Evolutionary conservation across 164 flowering plant genomes (phyloP), one percentile per base, ranked within the genome.

Genomic region (Houttuynia cordata): DNA sequence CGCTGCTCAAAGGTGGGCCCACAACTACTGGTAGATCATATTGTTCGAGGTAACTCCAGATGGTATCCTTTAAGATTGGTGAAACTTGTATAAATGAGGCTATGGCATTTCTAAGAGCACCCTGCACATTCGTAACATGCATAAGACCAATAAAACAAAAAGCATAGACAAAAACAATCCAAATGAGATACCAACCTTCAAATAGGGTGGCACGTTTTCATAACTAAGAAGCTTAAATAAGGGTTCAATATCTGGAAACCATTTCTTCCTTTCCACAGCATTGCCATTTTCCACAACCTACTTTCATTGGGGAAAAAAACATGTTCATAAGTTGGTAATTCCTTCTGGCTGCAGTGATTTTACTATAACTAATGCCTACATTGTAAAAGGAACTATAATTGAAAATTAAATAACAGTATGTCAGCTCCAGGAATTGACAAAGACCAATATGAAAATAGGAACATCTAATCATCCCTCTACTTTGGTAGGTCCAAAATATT

Each of bases 11-110:
- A 65, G 62, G 77, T 74, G 57, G 87, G 74, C 21, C 89, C 88
- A 94, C 95, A 64, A 91, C 92, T 20, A 93, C 95, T 13, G 99
- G 97, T 41, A 94, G 87, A 79, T 94, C 99, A 78, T 86, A 94
- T 74, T 81, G 96, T 74, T 94, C 99, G 72, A 94, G 94, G 65
- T 69, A 88, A 67, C 80, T 81, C 99, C 99, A 94, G 68, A 91
- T 78, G 30, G 82, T 80, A 71, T 85, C 97, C 72, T 84, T 90
- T 17, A 81, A 37, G n/a, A 49, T 58, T 1, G 96, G 95, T 68
- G 95, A 82, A 23, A 85, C 89, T 61, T 72, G 80, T 65, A 91
- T 61, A 68, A 91, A 94, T 49, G 84, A 65, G 45, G 86, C 70
- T 39, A 94, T 88, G 47, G 95, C 75, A 72, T 87, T 83, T 66